A percentile compares a stretch with the other conserved stretches of the same genome.
These are phyloP conservation scores for Ulota crispa DNA, from an alignment of 225 moss, liverwort and hornwort genomes.

Conservation along the genomic window DNA sequence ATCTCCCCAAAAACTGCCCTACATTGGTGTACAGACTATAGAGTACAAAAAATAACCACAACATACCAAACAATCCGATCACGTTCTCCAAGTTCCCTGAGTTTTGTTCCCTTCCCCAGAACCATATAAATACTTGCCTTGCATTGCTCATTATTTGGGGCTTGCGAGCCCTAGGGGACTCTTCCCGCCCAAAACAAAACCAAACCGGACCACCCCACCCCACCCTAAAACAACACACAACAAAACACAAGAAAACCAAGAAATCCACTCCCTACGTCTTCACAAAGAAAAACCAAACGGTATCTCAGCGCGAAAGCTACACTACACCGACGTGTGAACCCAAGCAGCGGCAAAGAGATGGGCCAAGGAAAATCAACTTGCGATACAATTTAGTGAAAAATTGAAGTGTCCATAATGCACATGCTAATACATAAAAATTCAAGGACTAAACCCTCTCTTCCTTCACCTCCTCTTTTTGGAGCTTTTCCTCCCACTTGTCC, in stretches of 20 bases:
- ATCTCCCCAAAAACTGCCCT: too few relatives aligned
- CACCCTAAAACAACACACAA: too few relatives aligned
- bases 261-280: background rate
- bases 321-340: background rate
- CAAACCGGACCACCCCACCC: too few relatives aligned
- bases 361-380: background rate
- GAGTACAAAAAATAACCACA: too few relatives aligned
- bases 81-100: too few relatives aligned
- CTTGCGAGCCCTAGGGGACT: too few relatives aligned
- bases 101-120: too few relatives aligned
- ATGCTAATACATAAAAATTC: conserved; percentile 54
- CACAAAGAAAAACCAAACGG: background rate
- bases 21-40: too few relatives aligned
- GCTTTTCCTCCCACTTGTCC: conserved; percentile 75
- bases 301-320: background rate
- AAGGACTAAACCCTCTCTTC: conserved; percentile 52
- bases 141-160: too few relatives aligned
- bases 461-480: conserved; percentile 65
- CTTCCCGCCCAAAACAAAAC: too few relatives aligned
- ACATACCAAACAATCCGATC: too few relatives aligned
- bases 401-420: background rate
- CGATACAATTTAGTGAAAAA: background rate
- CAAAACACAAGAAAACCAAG: background rate
- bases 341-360: background rate
- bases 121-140: too few relatives aligned